Evolutionary conservation across 1,284 basidiomycete genomes (phyloP).

Genomic region (Austroboletus novae-zelandiae): DNA sequence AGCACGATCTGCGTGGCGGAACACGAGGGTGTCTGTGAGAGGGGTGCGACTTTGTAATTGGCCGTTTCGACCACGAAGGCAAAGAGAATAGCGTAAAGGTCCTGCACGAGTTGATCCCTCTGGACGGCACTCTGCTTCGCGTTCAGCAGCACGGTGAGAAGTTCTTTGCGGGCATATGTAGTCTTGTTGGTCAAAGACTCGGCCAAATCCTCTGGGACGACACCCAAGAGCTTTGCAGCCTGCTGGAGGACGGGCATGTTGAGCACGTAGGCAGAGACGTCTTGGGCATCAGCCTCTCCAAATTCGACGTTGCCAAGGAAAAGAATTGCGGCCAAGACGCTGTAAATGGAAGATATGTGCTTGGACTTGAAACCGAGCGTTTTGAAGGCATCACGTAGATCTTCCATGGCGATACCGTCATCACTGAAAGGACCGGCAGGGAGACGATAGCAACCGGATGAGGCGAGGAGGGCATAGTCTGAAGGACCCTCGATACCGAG

Average conservation of each 20-base stretch:
- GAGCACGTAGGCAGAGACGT: slow-evolving; percentile 65
- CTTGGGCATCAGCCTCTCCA: slow-evolving; percentile 67
- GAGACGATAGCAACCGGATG: slow-evolving; percentile 83
- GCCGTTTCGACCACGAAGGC: slow-evolving; percentile 89
- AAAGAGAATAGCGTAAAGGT: slow-evolving; percentile 92
- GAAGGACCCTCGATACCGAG: slow-evolving; percentile 81
- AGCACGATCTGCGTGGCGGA: slow-evolving; percentile 70
- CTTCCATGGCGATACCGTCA: slow-evolving; percentile 80
- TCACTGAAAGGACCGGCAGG: slow-evolving; percentile 86
- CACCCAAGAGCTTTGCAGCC: slow-evolving; percentile 71
- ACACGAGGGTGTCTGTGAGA: slow-evolving; percentile 43
- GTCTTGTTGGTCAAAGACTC: slow-evolving; percentile 81
- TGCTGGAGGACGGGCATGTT: slow-evolving; percentile 72
- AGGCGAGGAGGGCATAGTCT: slow-evolving; percentile 80
- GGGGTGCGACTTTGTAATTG: slow-evolving; percentile 79
- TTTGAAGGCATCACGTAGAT: slow-evolving; percentile 77
- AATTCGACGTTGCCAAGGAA: slow-evolving; percentile 85
- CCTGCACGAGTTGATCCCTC: slow-evolving; percentile 76
- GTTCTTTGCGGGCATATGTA: slow-evolving; percentile 83
- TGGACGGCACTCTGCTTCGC: slow-evolving; percentile 71
- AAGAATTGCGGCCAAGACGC: slow-evolving; percentile 78
- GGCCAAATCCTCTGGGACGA: slow-evolving; percentile 74
- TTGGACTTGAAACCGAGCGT: slow-evolving; percentile 88
- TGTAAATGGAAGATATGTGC: slow-evolving; percentile 79
- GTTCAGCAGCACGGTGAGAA: slow-evolving; percentile 79